Conservation (phyloP, 495 filamentous ascomycete genomes). For the Chaetomidium leptoderma region DNA sequence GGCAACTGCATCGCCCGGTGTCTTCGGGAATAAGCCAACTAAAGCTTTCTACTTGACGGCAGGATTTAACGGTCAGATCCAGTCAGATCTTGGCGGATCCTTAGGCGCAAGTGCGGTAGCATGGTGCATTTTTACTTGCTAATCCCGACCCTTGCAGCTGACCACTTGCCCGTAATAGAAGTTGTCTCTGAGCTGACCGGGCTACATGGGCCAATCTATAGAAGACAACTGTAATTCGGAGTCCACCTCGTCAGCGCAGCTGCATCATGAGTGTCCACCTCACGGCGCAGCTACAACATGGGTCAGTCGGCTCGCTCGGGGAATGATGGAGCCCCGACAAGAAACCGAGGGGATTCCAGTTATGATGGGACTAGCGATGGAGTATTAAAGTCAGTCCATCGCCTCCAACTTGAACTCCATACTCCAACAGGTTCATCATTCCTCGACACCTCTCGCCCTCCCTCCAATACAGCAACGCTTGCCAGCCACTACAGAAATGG, state of each 20-base stretch:
- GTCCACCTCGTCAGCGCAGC: neutral
- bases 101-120: too few species aligned
- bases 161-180: neutral
- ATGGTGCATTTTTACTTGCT: too few species aligned
- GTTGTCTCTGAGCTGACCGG: neutral
- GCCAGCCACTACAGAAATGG: neutral
- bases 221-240: neutral
- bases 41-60: neutral
- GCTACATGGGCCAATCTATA: neutral
- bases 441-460: neutral
- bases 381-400: neutral
- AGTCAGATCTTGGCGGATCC: too few species aligned
- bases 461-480: neutral
- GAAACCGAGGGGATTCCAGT: neutral
- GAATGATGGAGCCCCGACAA: neutral
- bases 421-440: neutral
- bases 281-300: too few species aligned
- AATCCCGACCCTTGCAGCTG: neutral
- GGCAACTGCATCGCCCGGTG: too few species aligned
- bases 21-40: too few species aligned
- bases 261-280: neutral
- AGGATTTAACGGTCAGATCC: neutral
- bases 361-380: neutral
- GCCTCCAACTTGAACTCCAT: neutral
- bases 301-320: neutral